Evolutionary conservation across 2,329 filamentous ascomycete genomes (phyloP).

Genomic region (Talaromyces piceae): DNA sequence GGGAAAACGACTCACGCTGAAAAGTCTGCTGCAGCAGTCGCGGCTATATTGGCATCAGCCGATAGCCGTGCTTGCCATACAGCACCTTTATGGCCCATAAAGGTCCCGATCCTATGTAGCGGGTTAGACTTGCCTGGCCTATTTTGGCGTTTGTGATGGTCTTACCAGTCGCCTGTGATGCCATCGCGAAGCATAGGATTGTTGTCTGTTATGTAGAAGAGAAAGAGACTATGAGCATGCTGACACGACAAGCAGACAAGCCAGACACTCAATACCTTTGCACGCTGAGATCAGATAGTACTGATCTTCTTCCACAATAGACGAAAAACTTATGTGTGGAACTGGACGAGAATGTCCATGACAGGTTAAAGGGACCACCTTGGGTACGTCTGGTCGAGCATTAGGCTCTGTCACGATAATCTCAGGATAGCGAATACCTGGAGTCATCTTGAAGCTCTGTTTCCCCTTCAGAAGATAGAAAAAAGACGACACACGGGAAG

Average conservation of each 20-base stretch:
- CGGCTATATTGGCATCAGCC: slow-evolving; percentile 77
- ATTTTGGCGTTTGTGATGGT: neutral
- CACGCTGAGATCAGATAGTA: slow-evolving; percentile 93
- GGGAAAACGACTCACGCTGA: slow-evolving; percentile 59
- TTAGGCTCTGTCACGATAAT: neutral
- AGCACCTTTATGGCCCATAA: slow-evolving; percentile 95
- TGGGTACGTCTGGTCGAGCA: slow-evolving; percentile 30
- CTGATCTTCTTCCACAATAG: slow-evolving; percentile 69
- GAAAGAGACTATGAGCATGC: slow-evolving; percentile 15
- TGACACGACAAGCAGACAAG: neutral
- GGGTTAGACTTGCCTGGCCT: slow-evolving; percentile 9
- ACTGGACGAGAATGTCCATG: slow-evolving; percentile 91
- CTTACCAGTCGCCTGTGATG: slow-evolving; percentile 84
- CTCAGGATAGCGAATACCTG: neutral
- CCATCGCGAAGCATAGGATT: slow-evolving; percentile 98
- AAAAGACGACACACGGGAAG: neutral
- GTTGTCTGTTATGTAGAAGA: too few relatives aligned
- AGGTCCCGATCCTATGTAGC: slow-evolving; percentile 72
- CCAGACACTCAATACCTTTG: slow-evolving; percentile 55
- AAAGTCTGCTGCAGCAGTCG: slow-evolving; percentile 93
- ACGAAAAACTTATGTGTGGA: slow-evolving; percentile 84
- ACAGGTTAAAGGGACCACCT: slow-evolving; percentile 81
- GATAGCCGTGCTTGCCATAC: slow-evolving; percentile 94
- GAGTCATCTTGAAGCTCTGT: neutral
- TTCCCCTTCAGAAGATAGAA: neutral